Conservation (phyloP, 345 rosid genomes). For the Salix suchowensis region DNA sequence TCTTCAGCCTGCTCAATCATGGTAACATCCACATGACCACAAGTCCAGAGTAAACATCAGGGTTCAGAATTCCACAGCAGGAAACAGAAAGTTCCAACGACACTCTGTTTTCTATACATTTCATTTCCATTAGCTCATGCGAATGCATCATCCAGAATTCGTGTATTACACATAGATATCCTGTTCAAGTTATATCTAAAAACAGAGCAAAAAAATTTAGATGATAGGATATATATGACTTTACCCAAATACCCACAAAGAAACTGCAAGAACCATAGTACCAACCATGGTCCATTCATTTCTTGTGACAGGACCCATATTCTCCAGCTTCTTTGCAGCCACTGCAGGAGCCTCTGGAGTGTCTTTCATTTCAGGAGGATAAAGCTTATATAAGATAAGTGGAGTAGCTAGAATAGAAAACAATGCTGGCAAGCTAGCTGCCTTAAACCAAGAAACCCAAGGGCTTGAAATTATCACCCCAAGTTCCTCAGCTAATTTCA, state of each 20-base stretch:
- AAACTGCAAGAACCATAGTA: constrained; percentile 91
- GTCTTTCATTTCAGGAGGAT: constrained; percentile 93
- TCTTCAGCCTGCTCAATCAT: background rate
- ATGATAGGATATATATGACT: constrained; percentile 10
- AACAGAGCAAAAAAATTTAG: background rate
- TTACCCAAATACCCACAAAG: constrained; percentile 91
- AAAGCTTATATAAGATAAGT: constrained; percentile 66
- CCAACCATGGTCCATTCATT: constrained; percentile 89
- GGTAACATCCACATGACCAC: background rate
- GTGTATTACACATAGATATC: background rate
- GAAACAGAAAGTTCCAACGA: background rate
- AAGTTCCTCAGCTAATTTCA: constrained; percentile 90
- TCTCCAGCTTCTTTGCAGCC: constrained; percentile 69
- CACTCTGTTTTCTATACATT: background rate
- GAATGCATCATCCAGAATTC: background rate
- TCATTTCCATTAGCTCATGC: background rate
- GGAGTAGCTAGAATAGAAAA: constrained; percentile 75
- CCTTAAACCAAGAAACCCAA: constrained; percentile 96
- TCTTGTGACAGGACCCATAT: constrained; percentile 78
- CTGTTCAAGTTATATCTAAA: background rate
- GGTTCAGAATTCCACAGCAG: background rate
- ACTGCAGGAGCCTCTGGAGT: constrained; percentile 94
- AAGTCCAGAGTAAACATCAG: background rate
- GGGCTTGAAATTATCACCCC: constrained; percentile 76
- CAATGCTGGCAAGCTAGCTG: constrained; percentile 81